phyloP scores from a whole-genome alignment of 2,329 filamentous ascomycete genomes.

The Fusarium tuaranense region DNA sequence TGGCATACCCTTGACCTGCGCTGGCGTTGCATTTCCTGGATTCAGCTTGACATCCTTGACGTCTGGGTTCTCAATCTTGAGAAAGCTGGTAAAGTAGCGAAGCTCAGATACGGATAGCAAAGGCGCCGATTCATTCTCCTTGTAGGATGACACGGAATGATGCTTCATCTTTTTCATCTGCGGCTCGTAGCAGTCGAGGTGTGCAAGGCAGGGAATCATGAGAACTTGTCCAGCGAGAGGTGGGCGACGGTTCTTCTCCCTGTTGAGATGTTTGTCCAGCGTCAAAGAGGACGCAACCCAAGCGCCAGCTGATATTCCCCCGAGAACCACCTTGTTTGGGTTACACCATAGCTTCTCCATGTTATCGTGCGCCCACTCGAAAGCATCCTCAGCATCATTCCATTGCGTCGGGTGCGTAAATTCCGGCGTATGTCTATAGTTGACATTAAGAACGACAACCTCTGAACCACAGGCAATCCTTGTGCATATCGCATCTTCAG shows the following conservation, averaged over 20 bases:
- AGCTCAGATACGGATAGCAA: constrained; percentile 54
- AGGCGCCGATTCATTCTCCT: constrained; percentile 59
- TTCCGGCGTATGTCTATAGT: constrained; percentile 70
- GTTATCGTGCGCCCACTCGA: constrained; percentile 62
- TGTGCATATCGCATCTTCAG: constrained; percentile 65
- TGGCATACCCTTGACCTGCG: constrained; percentile 56
- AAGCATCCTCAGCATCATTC: constrained; percentile 65
- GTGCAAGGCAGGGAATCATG: constrained; percentile 59
- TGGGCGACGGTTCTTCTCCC: constrained; percentile 23
- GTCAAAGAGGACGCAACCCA: constrained; percentile 56
- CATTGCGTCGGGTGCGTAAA: constrained; percentile 63
- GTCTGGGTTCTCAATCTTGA: constrained; percentile 41
- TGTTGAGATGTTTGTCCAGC: constrained; percentile 51
- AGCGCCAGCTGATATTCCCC: constrained; percentile 62
- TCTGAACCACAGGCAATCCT: constrained; percentile 56
- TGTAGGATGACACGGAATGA: constrained; percentile 56
- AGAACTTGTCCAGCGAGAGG: constrained; percentile 62
- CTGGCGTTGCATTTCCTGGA: constrained; percentile 43
- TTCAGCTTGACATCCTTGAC: constrained; percentile 53
- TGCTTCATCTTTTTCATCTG: constrained; percentile 52
- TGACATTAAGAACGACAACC: constrained; percentile 64
- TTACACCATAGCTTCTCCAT: constrained; percentile 19
- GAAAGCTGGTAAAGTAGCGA: constrained; percentile 40
- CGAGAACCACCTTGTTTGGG: constrained; percentile 52
- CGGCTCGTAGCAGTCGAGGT: constrained; percentile 35